Conservation (phyloP, 257 asterid genomes). For the Solanum medicagineum region DNA sequence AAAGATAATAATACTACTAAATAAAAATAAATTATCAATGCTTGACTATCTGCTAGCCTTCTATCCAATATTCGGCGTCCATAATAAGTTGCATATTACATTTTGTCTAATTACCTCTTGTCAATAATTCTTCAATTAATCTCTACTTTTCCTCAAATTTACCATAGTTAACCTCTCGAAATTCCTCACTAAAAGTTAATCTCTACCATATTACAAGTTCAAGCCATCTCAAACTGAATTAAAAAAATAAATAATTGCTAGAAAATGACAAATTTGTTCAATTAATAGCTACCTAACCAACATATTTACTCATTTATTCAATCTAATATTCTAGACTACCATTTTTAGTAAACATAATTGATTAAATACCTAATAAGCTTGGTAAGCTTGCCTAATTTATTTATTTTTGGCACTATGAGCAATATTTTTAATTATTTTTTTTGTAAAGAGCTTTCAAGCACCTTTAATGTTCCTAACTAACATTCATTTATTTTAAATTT, state of each 20-base stretch:
- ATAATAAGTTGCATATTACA: too few relatives aligned
- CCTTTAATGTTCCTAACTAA: not conserved
- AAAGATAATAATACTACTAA: not conserved
- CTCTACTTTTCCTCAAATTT: not conserved
- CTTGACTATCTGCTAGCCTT: too few relatives aligned
- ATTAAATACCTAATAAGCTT: not conserved
- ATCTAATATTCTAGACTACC: not conserved
- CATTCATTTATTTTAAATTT: not conserved
- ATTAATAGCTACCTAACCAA: not conserved
- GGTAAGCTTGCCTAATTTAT: not conserved
- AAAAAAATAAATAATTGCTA: not conserved
- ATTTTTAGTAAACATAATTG: not conserved
- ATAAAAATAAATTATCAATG: too few relatives aligned
- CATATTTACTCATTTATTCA: not conserved
- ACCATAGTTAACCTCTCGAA: not conserved
- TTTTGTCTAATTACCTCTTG: too few relatives aligned
- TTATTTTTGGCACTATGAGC: not conserved
- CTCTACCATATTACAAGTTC: not conserved
- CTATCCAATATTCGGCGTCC: too few relatives aligned
- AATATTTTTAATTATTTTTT: not conserved
- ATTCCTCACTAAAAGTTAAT: not conserved
- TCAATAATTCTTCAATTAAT: not conserved
- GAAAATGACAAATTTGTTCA: not conserved
- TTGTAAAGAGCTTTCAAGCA: not conserved
- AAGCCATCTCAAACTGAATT: not conserved